Base-by-base conservation (phyloP, 805 yeast species). In the Wickerhamomyces silvicola region DNA sequence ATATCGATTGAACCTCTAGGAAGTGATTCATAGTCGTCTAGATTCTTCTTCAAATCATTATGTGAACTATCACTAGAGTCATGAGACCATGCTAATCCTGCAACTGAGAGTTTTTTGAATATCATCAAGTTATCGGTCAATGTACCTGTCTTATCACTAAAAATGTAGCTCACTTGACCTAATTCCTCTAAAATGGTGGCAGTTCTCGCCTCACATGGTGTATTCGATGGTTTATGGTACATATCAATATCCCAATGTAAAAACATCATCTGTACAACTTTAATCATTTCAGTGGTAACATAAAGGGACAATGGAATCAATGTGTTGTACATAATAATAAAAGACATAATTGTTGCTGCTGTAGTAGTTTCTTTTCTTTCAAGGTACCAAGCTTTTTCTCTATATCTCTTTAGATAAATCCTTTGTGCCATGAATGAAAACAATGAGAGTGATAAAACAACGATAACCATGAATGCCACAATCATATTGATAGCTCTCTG, bases 131-230 rank as follows among this genome's bases (percentile, higher is more conserved):
- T 92, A 47, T 92, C 97, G 1, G 99, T 92, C 39, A 92, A 68
- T 0, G 99, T 92, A 8, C 99, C 99, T 0, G 98, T 92, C 56
- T 92, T 92, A 58, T 92, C 99, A 38, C 95, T 83, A 55, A 92
- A 92, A 4, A 92, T 72, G 52, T 90, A 88, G 30, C 95, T 81
- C 1, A 94, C 97, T 54, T 92, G 99, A 3, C 99, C 99, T 46
- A 92, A 64, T 58, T 92, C 98, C 54, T 92, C 99, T 42, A 92
- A 70, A 43, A 92, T 86, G 0, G 97, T 84, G 0, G 97, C 95
- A 0, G 97, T 88, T 53, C 90, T 78, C 0, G 96, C 94, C 46
- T 84, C 95, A 29, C 95, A 90, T 0, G 95, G 95, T 0, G 95
- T 92, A 48, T 92, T 75, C 7, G 86, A 71, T 20, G 75, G 81